phyloP scores from a whole-genome alignment of 495 filamentous ascomycete genomes.

The Penicillium psychrofluorescens region DNA sequence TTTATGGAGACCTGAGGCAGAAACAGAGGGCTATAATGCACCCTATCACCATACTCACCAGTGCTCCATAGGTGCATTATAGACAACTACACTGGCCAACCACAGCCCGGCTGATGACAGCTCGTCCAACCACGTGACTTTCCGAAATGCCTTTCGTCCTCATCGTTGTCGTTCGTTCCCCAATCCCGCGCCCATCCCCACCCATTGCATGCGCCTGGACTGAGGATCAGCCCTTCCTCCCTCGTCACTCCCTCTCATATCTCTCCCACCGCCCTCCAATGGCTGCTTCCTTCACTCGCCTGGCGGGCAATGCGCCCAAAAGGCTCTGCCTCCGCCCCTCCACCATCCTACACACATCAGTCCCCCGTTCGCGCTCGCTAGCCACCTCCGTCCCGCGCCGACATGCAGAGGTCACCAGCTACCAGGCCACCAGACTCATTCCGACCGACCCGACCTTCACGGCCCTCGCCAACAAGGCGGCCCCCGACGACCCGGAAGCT shows the following conservation, averaged over 20 bases:
- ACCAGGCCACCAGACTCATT: constrained; percentile 53
- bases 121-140: constrained; percentile 34
- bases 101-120: constrained; percentile 33
- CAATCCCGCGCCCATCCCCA: constrained; percentile 26
- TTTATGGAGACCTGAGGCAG: constrained; percentile 27
- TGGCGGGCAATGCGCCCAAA: constrained; percentile 56
- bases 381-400: constrained; percentile 58
- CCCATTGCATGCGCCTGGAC: constrained; percentile 38
- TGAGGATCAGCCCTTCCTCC: constrained; percentile 28
- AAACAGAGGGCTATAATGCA: background rate
- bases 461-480: constrained; percentile 40
- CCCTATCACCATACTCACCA: constrained; percentile 1
- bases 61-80: constrained; percentile 6
- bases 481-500: constrained; percentile 31
- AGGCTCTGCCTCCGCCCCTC: constrained; percentile 54
- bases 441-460: constrained; percentile 53
- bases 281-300: constrained; percentile 59
- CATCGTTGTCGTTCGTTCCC: constrained; percentile 24
- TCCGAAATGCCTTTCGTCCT: constrained; percentile 38
- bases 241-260: constrained; percentile 17
- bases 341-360: constrained; percentile 27
- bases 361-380: constrained; percentile 53
- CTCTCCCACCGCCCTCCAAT: constrained; percentile 39
- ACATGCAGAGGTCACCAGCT: constrained; percentile 47
- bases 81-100: constrained; percentile 23